Evolutionary conservation across 2,329 filamentous ascomycete genomes (phyloP).

Genomic region (Orbilia javanica): DNA sequence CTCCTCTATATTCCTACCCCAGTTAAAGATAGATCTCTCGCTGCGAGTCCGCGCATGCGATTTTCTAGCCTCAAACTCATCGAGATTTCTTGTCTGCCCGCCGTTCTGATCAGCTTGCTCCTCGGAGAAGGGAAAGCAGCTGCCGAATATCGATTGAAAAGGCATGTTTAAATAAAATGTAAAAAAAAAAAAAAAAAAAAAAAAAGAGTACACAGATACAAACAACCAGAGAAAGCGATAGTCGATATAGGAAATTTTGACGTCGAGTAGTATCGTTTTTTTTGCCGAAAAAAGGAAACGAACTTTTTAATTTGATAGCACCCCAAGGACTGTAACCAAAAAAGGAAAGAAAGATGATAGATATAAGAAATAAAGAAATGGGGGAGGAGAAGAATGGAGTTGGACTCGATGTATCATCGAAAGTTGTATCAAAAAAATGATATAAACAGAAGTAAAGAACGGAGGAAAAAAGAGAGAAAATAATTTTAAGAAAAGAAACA

Average conservation of each 20-base stretch:
- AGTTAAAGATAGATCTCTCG: constrained; percentile 34
- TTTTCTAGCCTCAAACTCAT: constrained; percentile 31
- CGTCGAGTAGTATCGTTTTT: neutral
- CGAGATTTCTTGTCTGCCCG: constrained; percentile 25
- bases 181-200: constrained; percentile 34
- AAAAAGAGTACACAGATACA: constrained; percentile 8
- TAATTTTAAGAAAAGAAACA: neutral
- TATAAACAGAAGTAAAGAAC: no score
- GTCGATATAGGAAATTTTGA: constrained; percentile 1
- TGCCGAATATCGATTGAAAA: constrained; percentile 52
- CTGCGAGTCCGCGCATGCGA: constrained; percentile 30
- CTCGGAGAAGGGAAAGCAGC: constrained; percentile 48
- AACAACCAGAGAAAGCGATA: no score
- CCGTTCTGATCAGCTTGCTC: constrained; percentile 44
- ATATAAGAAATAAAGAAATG: constrained; percentile 5
- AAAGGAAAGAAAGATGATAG: constrained; percentile 34
- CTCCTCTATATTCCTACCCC: constrained; percentile 8
- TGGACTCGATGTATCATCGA: constrained; percentile 6
- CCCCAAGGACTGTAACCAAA: constrained; percentile 19
- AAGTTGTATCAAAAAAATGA: neutral
- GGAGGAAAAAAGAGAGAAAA: constrained; percentile 9
- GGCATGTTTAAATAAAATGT: constrained; percentile 30
- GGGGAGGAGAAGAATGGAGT: neutral
- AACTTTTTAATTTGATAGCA: constrained; percentile 26
- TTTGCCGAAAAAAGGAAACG: constrained; percentile 10